These are phyloP conservation scores for Candida pseudoglaebosa DNA, from an alignment of 805 yeast species.

Conservation along the genomic window DNA sequence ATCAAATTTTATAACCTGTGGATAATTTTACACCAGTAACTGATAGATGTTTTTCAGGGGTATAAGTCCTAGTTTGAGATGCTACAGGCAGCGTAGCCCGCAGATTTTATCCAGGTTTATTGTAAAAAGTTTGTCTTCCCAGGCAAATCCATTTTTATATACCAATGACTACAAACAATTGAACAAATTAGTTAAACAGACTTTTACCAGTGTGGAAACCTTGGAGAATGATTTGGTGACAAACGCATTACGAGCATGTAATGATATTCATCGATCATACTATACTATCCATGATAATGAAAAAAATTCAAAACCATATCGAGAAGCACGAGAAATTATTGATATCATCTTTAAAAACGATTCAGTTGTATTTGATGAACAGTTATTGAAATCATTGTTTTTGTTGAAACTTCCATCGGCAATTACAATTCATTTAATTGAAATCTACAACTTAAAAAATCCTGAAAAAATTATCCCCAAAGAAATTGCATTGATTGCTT, in stretches of 20 bases:
- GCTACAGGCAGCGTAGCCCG: neutral
- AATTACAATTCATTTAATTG: constrained; percentile 25
- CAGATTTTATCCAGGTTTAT: neutral
- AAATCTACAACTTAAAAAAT: constrained; percentile 21
- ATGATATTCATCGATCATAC: neutral
- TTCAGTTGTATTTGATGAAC: constrained; percentile 15
- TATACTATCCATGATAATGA: constrained; percentile 4
- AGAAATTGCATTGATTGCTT: constrained; percentile 54
- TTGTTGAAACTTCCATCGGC: constrained; percentile 29
- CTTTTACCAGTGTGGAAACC: neutral
- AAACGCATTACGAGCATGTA: constrained; percentile 4
- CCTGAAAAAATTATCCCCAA: constrained; percentile 28
- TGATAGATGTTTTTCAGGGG: neutral
- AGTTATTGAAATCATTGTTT: constrained; percentile 25
- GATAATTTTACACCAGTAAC: neutral
- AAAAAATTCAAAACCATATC: constrained; percentile 7
- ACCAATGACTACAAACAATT: constrained; percentile 3
- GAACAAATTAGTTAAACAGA: neutral
- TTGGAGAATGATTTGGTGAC: neutral
- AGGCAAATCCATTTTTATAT: constrained; percentile 3
- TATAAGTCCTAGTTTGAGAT: neutral
- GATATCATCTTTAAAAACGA: constrained; percentile 7
- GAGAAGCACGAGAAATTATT: constrained; percentile 5
- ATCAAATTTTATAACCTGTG: no score
- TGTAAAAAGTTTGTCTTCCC: neutral